These are phyloP conservation scores for Verticillium dahliae DNA, from an alignment of 2,329 filamentous ascomycete species.

Conservation along the genomic window DNA sequence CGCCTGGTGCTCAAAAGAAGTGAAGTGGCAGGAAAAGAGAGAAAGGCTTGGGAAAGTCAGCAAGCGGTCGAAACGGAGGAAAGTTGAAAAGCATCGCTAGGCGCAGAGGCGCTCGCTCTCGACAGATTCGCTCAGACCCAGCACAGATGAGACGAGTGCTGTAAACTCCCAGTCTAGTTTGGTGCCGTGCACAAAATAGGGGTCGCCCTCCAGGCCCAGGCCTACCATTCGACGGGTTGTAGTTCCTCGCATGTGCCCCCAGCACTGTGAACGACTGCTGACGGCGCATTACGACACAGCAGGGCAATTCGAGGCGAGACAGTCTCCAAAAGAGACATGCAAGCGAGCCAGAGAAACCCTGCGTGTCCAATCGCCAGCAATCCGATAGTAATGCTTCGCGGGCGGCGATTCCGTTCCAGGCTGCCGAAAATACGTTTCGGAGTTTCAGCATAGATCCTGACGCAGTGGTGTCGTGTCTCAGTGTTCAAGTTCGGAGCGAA, in stretches of 20 bases:
- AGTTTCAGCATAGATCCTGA: background rate
- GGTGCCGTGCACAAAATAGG: background rate
- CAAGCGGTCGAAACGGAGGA: background rate
- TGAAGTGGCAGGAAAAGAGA: background rate
- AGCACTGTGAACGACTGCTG: background rate
- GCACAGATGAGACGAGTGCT: background rate
- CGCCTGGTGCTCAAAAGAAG: slow-evolving; percentile 7
- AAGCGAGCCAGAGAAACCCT: background rate
- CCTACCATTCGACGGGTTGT: background rate
- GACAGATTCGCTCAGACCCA: background rate
- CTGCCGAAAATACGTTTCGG: background rate
- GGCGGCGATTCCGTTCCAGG: background rate
- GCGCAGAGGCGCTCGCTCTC: background rate
- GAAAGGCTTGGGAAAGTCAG: background rate
- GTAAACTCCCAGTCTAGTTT: background rate
- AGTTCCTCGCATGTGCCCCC: background rate
- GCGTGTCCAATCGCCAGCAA: background rate
- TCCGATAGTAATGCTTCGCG: background rate
- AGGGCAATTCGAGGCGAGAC: background rate
- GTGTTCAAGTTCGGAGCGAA: background rate
- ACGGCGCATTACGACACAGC: background rate
- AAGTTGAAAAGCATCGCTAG: background rate
- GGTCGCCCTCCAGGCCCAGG: background rate
- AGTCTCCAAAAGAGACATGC: background rate
- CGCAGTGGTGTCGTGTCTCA: background rate